These are phyloP conservation scores for Parvularia atlantis DNA, from an alignment of 78 protist genomes.

Conservation along the genomic window DNA sequence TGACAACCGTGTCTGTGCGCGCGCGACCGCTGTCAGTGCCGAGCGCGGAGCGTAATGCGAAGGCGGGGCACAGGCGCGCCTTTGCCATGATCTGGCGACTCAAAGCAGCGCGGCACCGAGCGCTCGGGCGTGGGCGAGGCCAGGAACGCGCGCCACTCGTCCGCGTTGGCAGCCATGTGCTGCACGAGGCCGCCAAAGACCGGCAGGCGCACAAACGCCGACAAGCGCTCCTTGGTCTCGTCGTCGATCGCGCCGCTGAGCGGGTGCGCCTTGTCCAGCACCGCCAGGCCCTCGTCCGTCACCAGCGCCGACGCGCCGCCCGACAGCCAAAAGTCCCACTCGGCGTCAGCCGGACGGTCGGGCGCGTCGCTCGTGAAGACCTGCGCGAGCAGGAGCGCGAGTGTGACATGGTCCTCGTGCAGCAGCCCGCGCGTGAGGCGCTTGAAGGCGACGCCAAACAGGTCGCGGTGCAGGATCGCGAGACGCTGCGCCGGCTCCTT, in stretches of 20 bases:
- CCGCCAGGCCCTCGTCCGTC: no score
- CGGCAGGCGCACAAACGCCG: no score
- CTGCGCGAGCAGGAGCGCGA: slow-evolving; percentile 80
- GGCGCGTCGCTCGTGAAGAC: slow-evolving; percentile 25
- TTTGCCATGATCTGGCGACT: background rate
- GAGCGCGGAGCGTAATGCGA: no score
- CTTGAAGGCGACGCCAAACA: slow-evolving; percentile 19
- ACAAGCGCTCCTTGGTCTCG: no score
- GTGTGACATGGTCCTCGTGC: slow-evolving; percentile 58
- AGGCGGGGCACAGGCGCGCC: no score
- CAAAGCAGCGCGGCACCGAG: slow-evolving; percentile 9
- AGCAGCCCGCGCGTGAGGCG: slow-evolving; percentile 56
- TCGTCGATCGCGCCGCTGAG: background rate
- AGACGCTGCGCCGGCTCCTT: slow-evolving; percentile 57
- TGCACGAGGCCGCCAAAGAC: background rate
- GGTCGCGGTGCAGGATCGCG: slow-evolving; percentile 24
- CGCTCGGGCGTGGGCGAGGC: background rate
- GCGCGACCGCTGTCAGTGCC: background rate
- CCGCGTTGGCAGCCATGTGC: background rate
- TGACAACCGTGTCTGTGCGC: background rate
- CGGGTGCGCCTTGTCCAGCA: background rate
- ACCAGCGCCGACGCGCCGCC: no score
- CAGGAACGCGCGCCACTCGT: slow-evolving; percentile 2
- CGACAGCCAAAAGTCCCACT: slow-evolving; percentile 33
- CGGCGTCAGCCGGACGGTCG: slow-evolving; percentile 32